Evolutionary conservation across 192 early-diverging fungal species (phyloP), one percentile per base, ranked within the genome.

Genomic region (Coemansia sp.): DNA sequence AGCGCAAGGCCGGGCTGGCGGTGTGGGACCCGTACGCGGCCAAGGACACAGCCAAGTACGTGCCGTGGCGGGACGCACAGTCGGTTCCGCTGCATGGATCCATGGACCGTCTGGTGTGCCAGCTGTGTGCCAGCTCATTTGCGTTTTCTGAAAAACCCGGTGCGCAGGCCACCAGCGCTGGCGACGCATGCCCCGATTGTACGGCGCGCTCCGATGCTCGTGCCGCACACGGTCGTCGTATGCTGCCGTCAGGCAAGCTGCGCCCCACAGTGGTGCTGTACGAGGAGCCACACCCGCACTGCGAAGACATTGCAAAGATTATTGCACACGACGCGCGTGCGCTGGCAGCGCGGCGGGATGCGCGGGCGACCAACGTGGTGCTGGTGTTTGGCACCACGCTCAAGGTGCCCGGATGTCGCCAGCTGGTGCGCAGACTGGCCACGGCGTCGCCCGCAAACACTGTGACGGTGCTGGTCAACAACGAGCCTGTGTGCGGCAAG

Each of bases 261-360:
- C 83, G 96, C 49, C 97, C 97, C 17, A 90, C 91, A 51, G 91
- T 99, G 65, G 92, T 99, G 2, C 82, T 99, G 4, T 99, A 99
- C 84, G 94, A 96, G 66, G 97, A 99, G 63, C 76, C 71, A 48
- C 80, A 83, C 36, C 80, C 80, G 36, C 71, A 75, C 45, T 65
- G 77, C 63, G 77, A 85, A 34, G 69, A 71, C 54, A 83, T 83
- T 68, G 77, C 72, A 17, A 62, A 67, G 45, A 72, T 84, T 4
- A 77, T 77, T 36, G 33, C 71, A 14, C 66, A 75, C 36, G 84
- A 85, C 28, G 56, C 76, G 20, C 77, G 77, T 29, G 67, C 69
- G 10, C 69, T 80, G 8, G 65, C 64, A 8, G 63, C 75, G 16
- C 75, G 75, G 7, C 68, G 67, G 48, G 18, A 40, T 3, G 51